Percentiles rank a stretch among this genome's conserved stretches.
Conservation (phyloP, 192 early-diverging fungal species). For the Backusella sp. region DNA sequence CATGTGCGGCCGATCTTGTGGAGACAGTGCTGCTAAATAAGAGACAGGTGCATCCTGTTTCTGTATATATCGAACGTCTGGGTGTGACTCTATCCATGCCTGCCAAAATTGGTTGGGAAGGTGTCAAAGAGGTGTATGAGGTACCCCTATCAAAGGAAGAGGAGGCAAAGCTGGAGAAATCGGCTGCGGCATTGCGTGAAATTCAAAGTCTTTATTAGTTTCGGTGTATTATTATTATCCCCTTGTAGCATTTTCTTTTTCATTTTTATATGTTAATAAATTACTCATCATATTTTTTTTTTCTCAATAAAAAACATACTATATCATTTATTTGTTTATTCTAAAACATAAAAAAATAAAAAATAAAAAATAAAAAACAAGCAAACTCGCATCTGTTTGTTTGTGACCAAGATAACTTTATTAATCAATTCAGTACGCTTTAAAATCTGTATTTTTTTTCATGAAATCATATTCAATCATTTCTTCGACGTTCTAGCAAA, state of each 20-base stretch:
- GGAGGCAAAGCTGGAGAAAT: constrained; percentile 50
- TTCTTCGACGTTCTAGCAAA: no score
- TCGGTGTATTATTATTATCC: not conserved
- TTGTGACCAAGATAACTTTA: not conserved
- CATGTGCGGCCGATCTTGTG: constrained; percentile 67
- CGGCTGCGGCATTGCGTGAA: constrained; percentile 53
- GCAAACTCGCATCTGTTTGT: not conserved
- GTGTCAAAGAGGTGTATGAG: constrained; percentile 71
- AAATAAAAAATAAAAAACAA: not conserved
- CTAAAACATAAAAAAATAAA: not conserved
- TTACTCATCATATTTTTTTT: not conserved
- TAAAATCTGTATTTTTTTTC: not conserved
- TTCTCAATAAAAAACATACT: not conserved
- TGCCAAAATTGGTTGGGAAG: constrained; percentile 69
- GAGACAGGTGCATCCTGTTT: constrained; percentile 66
- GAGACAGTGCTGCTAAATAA: constrained; percentile 71
- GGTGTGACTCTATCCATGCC: constrained; percentile 75
- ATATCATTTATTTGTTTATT: not conserved
- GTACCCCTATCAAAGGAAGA: constrained; percentile 63
- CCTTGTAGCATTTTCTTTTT: not conserved
- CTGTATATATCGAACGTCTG: constrained; percentile 61
- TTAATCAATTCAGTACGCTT: not conserved
- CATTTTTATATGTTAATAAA: not conserved
- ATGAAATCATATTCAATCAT: not conserved
- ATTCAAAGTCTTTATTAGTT: constrained; percentile 20